phyloP scores from a whole-genome alignment of 257 asterid species.

The Solanum chiquidenum region DNA sequence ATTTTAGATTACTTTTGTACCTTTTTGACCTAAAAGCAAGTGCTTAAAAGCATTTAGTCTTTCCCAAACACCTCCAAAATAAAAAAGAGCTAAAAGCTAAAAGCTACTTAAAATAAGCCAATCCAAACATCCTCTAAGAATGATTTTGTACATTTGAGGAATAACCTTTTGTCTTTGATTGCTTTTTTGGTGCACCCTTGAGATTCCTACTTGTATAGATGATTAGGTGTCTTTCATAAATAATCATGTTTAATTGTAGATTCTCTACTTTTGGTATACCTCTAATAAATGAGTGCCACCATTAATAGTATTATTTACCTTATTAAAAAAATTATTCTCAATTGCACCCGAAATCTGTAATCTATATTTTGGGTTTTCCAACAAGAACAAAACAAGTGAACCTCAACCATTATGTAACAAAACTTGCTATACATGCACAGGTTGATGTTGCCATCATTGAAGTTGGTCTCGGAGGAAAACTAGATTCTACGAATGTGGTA shows the following conservation, averaged over 20 bases:
- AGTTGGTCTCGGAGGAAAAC: constrained; percentile 93
- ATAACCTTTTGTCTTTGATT: neutral
- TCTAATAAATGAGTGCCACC: neutral
- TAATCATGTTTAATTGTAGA: neutral
- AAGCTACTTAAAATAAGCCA: neutral
- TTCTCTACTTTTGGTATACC: neutral
- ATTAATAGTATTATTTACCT: neutral
- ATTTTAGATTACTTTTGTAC: neutral
- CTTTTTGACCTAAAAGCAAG: neutral
- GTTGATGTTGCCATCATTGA: constrained; percentile 90
- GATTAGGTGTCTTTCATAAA: neutral
- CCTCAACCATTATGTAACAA: neutral
- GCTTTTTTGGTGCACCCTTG: neutral
- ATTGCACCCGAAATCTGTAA: neutral
- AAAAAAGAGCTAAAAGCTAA: neutral
- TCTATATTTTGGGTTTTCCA: neutral
- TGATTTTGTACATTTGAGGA: neutral
- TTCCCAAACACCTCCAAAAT: neutral
- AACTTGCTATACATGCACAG: constrained; percentile 27
- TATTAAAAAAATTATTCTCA: neutral
- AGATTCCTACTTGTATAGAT: neutral
- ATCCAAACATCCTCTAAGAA: neutral
- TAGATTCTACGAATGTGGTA: constrained; percentile 95
- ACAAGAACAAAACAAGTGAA: neutral
- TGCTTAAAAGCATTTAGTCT: neutral